Evolutionary conservation across 345 rosid species (phyloP).

Genomic region (Pistacia atlantica): DNA sequence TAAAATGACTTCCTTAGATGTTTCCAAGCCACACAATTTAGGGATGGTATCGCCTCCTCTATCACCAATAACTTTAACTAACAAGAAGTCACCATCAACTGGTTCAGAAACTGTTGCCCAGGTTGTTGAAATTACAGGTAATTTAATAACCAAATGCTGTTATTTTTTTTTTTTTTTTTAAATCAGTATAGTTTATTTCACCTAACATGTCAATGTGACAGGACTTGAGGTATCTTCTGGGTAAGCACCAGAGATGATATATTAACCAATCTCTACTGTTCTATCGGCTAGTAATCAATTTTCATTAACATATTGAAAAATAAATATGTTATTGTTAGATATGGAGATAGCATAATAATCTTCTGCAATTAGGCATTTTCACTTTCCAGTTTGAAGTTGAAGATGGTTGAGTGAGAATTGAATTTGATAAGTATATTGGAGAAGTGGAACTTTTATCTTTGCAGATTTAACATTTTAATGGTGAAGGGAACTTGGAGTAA

Average conservation of each 20-base stretch:
- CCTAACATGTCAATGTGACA: slow-evolving; percentile 1
- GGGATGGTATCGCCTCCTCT: slow-evolving; percentile 67
- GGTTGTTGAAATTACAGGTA: slow-evolving; percentile 46
- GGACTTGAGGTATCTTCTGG: background rate
- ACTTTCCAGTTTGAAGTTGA: slow-evolving; percentile 10
- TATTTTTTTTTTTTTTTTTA: background rate
- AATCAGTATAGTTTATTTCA: background rate
- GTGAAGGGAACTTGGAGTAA: background rate
- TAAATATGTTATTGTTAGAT: background rate
- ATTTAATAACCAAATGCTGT: slow-evolving; percentile 11
- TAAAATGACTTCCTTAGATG: slow-evolving; percentile 43
- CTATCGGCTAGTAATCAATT: background rate
- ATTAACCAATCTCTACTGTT: background rate
- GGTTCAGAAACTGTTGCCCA: slow-evolving; percentile 25
- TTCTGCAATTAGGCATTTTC: slow-evolving; percentile 7
- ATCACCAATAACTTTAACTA: slow-evolving; percentile 60
- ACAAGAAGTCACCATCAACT: slow-evolving; percentile 20
- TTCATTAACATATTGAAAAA: background rate
- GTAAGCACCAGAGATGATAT: background rate
- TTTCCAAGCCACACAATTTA: slow-evolving; percentile 38
- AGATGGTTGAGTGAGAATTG: slow-evolving; percentile 1
- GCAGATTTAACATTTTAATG: background rate
- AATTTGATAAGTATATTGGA: background rate
- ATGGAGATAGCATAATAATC: background rate
- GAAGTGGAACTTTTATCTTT: background rate